Percentiles rank a stretch among this genome's conserved stretches.
phyloP scores from a whole-genome alignment of 2,329 filamentous ascomycete species.

The Phyllosticta citribraziliensis region DNA sequence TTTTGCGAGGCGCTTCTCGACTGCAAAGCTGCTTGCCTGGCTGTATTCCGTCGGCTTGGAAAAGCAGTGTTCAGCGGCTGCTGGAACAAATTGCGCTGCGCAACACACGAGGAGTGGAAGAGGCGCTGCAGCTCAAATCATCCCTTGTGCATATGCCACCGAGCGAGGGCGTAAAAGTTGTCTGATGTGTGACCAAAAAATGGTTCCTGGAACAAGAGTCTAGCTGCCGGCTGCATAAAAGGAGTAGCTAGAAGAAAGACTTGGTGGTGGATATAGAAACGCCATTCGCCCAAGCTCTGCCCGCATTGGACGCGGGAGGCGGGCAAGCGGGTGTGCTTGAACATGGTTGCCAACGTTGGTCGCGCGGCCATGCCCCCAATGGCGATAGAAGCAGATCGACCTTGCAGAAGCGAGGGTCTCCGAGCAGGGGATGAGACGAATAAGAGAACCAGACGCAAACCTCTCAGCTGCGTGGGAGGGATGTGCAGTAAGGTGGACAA shows the following conservation, averaged over 20 bases:
- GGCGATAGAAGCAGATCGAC: constrained; percentile 2
- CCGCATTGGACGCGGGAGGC: neutral
- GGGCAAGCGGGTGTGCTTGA: neutral
- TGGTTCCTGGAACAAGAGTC: neutral
- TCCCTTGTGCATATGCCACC: neutral
- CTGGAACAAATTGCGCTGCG: neutral
- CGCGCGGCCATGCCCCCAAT: neutral
- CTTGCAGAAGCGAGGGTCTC: constrained; percentile 6
- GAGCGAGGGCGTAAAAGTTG: neutral
- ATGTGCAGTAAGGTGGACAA: neutral
- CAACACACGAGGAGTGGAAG: neutral
- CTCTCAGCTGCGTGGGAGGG: neutral
- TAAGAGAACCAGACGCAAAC: neutral
- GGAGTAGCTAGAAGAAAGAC: neutral
- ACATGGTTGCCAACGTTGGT: neutral
- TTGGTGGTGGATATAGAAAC: neutral
- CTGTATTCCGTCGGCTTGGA: neutral
- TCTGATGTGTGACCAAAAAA: neutral
- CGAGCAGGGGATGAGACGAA: constrained; percentile 6
- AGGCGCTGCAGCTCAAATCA: neutral
- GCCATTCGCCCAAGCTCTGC: constrained; percentile 1
- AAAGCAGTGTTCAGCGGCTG: neutral
- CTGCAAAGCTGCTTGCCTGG: neutral
- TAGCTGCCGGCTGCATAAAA: neutral
- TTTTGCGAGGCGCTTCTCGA: neutral